Base-by-base conservation (phyloP, 805 yeast genomes). In the Saccharomycodes ludwigii region DNA sequence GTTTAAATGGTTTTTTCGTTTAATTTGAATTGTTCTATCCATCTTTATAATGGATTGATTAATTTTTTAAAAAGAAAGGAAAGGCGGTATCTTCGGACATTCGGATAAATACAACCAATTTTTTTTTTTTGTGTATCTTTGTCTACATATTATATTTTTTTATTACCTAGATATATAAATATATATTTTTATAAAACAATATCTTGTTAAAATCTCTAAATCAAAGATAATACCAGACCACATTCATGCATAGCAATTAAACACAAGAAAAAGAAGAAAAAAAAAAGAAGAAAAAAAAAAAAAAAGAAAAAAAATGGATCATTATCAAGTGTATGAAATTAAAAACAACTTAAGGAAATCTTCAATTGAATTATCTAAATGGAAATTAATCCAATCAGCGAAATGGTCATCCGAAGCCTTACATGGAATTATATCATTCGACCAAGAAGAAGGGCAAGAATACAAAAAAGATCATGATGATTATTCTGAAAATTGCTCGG, bases 331-430 rank as follows among this genome's bases (percentile, higher is more conserved):
- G 15, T 33, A 33, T 3, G 48, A 45, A 20, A 30, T 52, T 8
- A 41, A 33, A 18, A 21, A 31, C 3, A 48, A 48, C 10, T 44
- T 69, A 18, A 47, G 65, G 15, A 52, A 48, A 24, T 66, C 79
- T 2, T 56, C 64, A 4, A 39, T 41, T 17, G 58, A 61, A 4
- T 58, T 83, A 13, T 51, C 71, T 1, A 67, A 69, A 21, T 58
- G 82, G 37, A 72, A 79, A 36, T 60, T 84, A 9, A 65, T 66
- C 44, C 74, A 73, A 31, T 75, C 85, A 0, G 72, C 94, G 3
- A 82, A 82, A 58, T 85, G 94, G 94, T 65, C 75, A 1, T 75
- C 83, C 2, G 95, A 84, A 46, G 94, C 94, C 2, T 58, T 79
- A 14, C 67, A 65, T 43, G 93, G 88, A 0, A 55, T 80, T 39